Base-by-base conservation (phyloP, 345 rosid genomes). In the Odontarrhena argentea region DNA sequence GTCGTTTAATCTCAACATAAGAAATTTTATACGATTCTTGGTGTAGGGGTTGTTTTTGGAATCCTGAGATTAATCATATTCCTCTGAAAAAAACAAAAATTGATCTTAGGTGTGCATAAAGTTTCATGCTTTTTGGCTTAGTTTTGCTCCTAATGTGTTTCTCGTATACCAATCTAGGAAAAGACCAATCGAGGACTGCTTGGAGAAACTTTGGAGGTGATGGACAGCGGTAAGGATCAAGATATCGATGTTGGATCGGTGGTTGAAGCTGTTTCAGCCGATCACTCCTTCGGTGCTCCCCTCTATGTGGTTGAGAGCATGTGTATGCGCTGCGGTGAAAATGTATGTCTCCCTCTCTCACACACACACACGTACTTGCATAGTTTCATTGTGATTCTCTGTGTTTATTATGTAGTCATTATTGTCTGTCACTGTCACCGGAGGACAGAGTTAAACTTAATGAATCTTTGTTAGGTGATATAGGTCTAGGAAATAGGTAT, bases 241-340 rank as follows among this genome's bases (percentile, higher is more conserved):
- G 55, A 71, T 14, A 81, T 78, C 10, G 87, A 85, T 42, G 90
- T 92, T 3, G 22, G 92, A 57, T 85, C 92, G 3, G 97, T 84
- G 56, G 97, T 82, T 26, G 98, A 93, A 83, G 87, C 98, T 43
- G 77, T 93, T 25, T 76, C 96, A 5, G 77, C 74, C 0, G 89
- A 77, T 41, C 86, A 71, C 12, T 45, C 67, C 36, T 51, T 58
- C 4, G 88, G 83, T 61, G 84, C 85, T 69, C 97, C 97, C 34
- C 87, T 90, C 28, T 90, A 87, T 61, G 72, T 84, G 47, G 86
- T 94, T 36, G 99, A 91, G 69, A 94, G 99, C 72, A 88, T 91
- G 67, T 94, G 97, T 71, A 91, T 94, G 97, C 89, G 89, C 26
- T 94, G 99, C 72, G 77, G 79, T 28, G 87, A 87, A 59, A 94